A percentile compares a stretch with the other conserved stretches of the same genome.
phyloP scores from a whole-genome alignment of 1,139 yeast genomes.

The Scheffersomyces segobiensis region DNA sequence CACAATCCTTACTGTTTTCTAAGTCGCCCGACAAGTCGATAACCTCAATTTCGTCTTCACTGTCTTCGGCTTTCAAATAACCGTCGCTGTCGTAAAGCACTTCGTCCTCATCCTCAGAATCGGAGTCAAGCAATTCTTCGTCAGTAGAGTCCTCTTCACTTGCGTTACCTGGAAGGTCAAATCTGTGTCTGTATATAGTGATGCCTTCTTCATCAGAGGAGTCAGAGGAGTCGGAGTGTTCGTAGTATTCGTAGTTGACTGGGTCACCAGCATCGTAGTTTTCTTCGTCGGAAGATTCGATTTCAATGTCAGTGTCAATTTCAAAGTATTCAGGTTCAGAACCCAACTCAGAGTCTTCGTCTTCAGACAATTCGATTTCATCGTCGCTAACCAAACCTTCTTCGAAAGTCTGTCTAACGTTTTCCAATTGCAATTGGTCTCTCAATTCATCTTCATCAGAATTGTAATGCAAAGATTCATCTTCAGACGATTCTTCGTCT shows the following conservation, averaged over 20 bases:
- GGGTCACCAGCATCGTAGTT: constrained; percentile 24
- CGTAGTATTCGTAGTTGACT: constrained; percentile 26
- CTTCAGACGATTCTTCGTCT: constrained; percentile 16
- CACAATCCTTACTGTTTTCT: constrained; percentile 48
- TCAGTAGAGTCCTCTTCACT: constrained; percentile 40
- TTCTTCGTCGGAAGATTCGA: constrained; percentile 22
- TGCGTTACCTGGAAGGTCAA: constrained; percentile 38
- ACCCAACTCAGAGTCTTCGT: constrained; percentile 29
- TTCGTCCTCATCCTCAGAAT: constrained; percentile 8
- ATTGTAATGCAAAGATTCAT: constrained; percentile 24
- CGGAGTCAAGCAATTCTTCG: constrained; percentile 32
- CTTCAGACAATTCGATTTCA: constrained; percentile 22
- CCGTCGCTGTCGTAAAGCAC: constrained; percentile 21
- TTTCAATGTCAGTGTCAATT: constrained; percentile 25
- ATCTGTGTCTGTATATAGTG: constrained; percentile 45
- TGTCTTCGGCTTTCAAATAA: constrained; percentile 30
- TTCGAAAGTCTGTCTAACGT: constrained; percentile 41
- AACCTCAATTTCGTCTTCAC: constrained; percentile 38
- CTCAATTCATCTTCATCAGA: constrained; percentile 34
- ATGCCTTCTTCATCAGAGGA: constrained; percentile 42
- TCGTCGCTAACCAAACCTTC: constrained; percentile 36
- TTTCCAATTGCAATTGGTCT: constrained; percentile 40
- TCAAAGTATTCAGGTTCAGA: constrained; percentile 37
- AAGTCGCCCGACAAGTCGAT: constrained; percentile 47
- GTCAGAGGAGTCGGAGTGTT: constrained; percentile 22